Evolutionary conservation across 75 land plant genomes (phyloP), one percentile per base, ranked within the genome.

Genomic region (Adiantum capillusveneris): DNA sequence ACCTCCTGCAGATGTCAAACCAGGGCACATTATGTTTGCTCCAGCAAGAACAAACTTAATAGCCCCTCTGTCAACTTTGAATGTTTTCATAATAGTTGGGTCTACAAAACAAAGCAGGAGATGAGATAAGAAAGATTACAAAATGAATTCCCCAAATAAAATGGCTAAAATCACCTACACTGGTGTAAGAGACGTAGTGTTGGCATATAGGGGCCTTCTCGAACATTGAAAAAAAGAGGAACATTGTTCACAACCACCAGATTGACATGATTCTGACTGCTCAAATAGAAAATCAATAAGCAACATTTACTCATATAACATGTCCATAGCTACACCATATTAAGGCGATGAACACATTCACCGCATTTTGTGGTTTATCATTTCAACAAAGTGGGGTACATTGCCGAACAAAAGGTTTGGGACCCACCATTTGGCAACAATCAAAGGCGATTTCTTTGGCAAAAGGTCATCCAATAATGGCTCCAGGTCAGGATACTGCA

Each of bases 191-290:
- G 84, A 16, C 98, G 73, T 22, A 93, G 65, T 6, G 98, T 93
- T 50, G 98, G 98, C 98, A 93, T 93, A 66, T 93, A 93, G 43
- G 98, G 98, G 34, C 98, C 98, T 77, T 93, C 98, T 30, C 98
- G 86, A 22, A 93, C 70, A 57, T 89, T 93, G 80, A 93, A 93
- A 58, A 93, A 93, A 16, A 93, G 76, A 2, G 98, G 98, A 31
- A 93, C 98, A 71, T 84, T 89, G 77, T 89, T 93, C 57, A 93
- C 96, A 49, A 93, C 63, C 21, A 93, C 87, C 69, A 93, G 66
- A 75, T 89, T 93, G 50, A 93, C 71, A 77, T 93, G 98, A 57
- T 93, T 93, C 73, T 83, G 98, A 63, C 98, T 93, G 73, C 31
- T 70, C 44, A 57, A 3, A 29, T 25, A 55, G 16, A 20, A 62